These are phyloP conservation scores for Trichoderma asperellum DNA, from an alignment of 2,329 filamentous ascomycete genomes.

Conservation along the genomic window DNA sequence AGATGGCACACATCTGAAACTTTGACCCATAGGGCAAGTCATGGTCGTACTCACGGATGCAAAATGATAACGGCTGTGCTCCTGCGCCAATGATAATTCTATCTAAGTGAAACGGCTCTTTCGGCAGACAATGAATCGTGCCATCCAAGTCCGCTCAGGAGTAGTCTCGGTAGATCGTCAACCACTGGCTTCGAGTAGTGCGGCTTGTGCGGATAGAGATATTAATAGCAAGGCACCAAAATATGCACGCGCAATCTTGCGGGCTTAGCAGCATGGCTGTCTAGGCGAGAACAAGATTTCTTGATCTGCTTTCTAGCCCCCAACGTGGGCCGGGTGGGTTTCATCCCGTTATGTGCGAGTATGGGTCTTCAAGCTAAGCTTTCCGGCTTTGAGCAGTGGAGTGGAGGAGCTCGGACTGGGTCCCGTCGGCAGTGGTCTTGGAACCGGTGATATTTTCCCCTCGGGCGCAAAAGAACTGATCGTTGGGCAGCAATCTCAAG, in stretches of 20 bases:
- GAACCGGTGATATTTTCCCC: background rate
- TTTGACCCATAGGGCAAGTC: background rate
- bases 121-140: background rate
- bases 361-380: conserved; percentile 15
- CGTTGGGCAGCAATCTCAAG: conserved; percentile 22
- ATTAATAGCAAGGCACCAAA: conserved; percentile 10
- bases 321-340: conserved; percentile 17
- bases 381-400: conserved; percentile 11
- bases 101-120: background rate
- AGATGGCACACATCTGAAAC: background rate
- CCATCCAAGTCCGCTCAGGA: background rate
- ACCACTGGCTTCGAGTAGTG: conserved; percentile 4
- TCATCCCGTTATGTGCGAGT: conserved; percentile 11
- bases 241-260: conserved; percentile 5
- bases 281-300: conserved; percentile 4
- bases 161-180: background rate
- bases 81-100: background rate
- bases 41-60: background rate
- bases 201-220: background rate
- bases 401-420: conserved; percentile 17
- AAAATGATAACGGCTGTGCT: background rate
- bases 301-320: background rate
- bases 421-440: background rate
- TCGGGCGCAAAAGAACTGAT: background rate
- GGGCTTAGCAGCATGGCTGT: conserved; percentile 9